A percentile compares a stretch with the other conserved stretches of the same genome.
These are phyloP conservation scores for Claviceps spartinae DNA, from an alignment of 2,329 filamentous ascomycete species.

Conservation along the genomic window DNA sequence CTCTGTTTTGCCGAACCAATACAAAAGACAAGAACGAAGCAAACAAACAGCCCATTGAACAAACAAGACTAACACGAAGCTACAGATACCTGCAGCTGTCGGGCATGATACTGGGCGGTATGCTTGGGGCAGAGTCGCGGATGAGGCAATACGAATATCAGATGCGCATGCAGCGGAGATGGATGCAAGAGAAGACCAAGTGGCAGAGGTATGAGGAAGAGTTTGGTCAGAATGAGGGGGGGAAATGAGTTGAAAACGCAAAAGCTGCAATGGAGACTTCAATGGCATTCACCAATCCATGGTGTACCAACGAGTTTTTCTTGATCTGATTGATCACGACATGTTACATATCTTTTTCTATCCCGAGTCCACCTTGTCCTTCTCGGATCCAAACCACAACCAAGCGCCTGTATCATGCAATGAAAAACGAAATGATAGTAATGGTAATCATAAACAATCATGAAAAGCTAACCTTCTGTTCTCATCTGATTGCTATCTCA, in stretches of 20 bases:
- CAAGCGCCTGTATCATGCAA: conserved; percentile 13
- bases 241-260: conserved; percentile 13
- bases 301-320: not conserved
- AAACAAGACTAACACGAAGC: not conserved
- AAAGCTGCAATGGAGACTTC: not conserved
- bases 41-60: not conserved
- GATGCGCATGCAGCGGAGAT: conserved; percentile 49
- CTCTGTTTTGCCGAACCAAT: not conserved
- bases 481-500: conserved; percentile 26
- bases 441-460: not conserved
- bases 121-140: conserved; percentile 60
- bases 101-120: conserved; percentile 68
- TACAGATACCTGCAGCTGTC: conserved; percentile 68
- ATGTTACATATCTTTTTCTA: not conserved
- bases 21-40: not conserved
- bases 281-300: not conserved
- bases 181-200: conserved; percentile 50
- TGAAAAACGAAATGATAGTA: not conserved
- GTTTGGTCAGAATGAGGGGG: conserved; percentile 28
- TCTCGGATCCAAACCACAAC: too few species aligned
- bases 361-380: not conserved
- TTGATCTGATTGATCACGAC: too few species aligned
- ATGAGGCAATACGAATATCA: conserved; percentile 54
- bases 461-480: not conserved
- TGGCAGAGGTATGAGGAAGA: conserved; percentile 57